These are phyloP conservation scores for Chrysanthemum seticuspe DNA, from an alignment of 129 eudicot genomes.

Conservation along the genomic window DNA sequence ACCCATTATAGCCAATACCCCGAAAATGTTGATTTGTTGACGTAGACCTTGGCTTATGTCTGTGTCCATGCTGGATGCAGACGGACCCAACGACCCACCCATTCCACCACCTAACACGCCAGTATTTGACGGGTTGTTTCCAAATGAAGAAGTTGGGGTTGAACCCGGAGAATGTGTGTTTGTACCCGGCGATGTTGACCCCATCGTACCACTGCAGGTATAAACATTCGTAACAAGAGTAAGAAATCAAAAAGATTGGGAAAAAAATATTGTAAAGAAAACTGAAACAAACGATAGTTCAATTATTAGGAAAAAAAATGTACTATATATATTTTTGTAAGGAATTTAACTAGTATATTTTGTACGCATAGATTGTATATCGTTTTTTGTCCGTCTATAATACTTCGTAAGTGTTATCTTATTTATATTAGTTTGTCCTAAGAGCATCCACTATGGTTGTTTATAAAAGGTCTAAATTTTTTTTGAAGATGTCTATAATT, in stretches of 20 bases:
- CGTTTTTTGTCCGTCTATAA: not conserved
- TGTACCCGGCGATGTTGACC: constrained; percentile 9
- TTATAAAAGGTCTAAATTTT: too few relatives aligned
- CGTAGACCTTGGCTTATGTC: constrained; percentile 30
- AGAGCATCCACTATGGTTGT: too few relatives aligned
- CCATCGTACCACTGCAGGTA: constrained; percentile 20
- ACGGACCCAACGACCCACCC: constrained; percentile 34
- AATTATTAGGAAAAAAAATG: too few relatives aligned
- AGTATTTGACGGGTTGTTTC: constrained; percentile 31
- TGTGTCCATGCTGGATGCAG: constrained; percentile 38
- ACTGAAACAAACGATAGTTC: not conserved
- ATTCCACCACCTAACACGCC: constrained; percentile 31
- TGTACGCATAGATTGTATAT: too few relatives aligned
- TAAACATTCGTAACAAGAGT: not conserved
- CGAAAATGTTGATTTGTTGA: constrained; percentile 18
- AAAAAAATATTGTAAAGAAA: not conserved
- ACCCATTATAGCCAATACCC: constrained; percentile 1
- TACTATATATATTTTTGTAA: too few relatives aligned
- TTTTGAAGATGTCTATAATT: too few relatives aligned
- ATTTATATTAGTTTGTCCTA: not conserved
- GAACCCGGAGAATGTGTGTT: constrained; percentile 33
- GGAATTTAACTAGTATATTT: too few relatives aligned
- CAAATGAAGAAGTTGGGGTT: constrained; percentile 22
- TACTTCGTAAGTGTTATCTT: not conserved
- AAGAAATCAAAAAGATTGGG: too few relatives aligned